phyloP scores from a whole-genome alignment of 164 flowering plant genomes.

The Chloranthus sessilifolius region DNA sequence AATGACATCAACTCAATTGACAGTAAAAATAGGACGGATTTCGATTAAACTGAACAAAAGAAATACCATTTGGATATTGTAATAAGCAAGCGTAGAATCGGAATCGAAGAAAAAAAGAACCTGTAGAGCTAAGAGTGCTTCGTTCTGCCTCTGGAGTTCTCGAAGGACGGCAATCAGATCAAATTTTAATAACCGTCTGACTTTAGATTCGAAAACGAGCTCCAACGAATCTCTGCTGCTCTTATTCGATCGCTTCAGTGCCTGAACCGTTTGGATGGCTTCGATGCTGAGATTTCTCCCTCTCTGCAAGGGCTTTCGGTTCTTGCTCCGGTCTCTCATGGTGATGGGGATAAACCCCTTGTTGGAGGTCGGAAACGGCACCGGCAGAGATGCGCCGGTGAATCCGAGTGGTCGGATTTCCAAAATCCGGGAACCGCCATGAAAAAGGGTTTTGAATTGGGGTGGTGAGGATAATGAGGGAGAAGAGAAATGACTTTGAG shows the following conservation, averaged over 20 bases:
- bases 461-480: not conserved
- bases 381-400: not conserved
- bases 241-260: slow-evolving; percentile 54
- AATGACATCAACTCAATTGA: no score
- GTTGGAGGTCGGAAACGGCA: no score
- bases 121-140: slow-evolving; percentile 49
- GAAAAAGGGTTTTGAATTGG: slow-evolving; percentile 4
- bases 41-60: no score
- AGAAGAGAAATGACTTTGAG: not conserved
- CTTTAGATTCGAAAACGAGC: slow-evolving; percentile 28
- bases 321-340: slow-evolving; percentile 72
- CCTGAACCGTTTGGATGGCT: slow-evolving; percentile 71
- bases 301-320: slow-evolving; percentile 67
- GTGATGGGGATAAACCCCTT: slow-evolving; percentile 1
- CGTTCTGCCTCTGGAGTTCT: slow-evolving; percentile 67
- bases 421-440: slow-evolving; percentile 2
- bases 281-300: slow-evolving; percentile 77
- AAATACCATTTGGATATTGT: no score
- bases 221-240: slow-evolving; percentile 18
- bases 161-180: slow-evolving; percentile 74
- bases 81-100: not conserved
- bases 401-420: no score
- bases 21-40: no score
- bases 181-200: slow-evolving; percentile 49
- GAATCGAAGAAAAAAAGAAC: slow-evolving; percentile 19